phyloP scores from a whole-genome alignment of 2,329 filamentous ascomycete species.

The Cytospora schulzeri region DNA sequence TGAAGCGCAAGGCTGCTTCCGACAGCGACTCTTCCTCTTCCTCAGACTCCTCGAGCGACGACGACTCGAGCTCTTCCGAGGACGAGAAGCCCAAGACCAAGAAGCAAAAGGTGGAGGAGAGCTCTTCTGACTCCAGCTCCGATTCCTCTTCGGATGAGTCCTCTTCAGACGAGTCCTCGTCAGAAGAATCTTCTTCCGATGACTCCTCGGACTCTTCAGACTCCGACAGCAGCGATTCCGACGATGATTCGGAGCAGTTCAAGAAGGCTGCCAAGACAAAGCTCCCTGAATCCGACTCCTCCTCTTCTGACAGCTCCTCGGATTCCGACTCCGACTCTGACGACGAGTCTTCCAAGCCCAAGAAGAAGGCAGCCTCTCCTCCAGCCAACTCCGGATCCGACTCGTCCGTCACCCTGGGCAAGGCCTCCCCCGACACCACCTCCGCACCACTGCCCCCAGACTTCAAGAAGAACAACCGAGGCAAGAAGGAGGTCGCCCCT shows the following conservation, averaged over 20 bases:
- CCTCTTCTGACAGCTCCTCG: slow-evolving; percentile 46
- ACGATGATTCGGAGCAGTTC: slow-evolving; percentile 29
- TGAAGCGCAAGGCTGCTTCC: slow-evolving; percentile 58
- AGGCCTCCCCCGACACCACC: background rate
- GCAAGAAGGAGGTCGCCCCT: slow-evolving; percentile 46
- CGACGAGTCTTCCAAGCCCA: slow-evolving; percentile 31
- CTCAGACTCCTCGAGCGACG: slow-evolving; percentile 36
- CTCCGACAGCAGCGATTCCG: slow-evolving; percentile 37
- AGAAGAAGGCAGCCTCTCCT: slow-evolving; percentile 32
- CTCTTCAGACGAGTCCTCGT: slow-evolving; percentile 25
- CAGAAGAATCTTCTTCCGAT: slow-evolving; percentile 44
- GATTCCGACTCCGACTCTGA: slow-evolving; percentile 46
- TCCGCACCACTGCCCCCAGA: slow-evolving; percentile 55
- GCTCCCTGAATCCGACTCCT: slow-evolving; percentile 40
- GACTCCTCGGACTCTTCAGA: slow-evolving; percentile 34
- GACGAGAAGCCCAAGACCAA: slow-evolving; percentile 52
- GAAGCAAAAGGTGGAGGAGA: slow-evolving; percentile 52
- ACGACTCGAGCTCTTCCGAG: slow-evolving; percentile 48
- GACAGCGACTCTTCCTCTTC: slow-evolving; percentile 43
- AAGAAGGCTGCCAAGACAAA: slow-evolving; percentile 34
- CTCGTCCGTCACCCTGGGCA: slow-evolving; percentile 22
- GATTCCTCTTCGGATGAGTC: slow-evolving; percentile 34
- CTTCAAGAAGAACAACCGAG: slow-evolving; percentile 45
- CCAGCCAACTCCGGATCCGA: slow-evolving; percentile 39
- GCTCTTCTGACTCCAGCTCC: slow-evolving; percentile 27